Percentiles rank a stretch among this genome's conserved stretches.
Evolutionary conservation across 2,329 filamentous ascomycete species (phyloP).

Genomic region (Chaetomium olivaceum): DNA sequence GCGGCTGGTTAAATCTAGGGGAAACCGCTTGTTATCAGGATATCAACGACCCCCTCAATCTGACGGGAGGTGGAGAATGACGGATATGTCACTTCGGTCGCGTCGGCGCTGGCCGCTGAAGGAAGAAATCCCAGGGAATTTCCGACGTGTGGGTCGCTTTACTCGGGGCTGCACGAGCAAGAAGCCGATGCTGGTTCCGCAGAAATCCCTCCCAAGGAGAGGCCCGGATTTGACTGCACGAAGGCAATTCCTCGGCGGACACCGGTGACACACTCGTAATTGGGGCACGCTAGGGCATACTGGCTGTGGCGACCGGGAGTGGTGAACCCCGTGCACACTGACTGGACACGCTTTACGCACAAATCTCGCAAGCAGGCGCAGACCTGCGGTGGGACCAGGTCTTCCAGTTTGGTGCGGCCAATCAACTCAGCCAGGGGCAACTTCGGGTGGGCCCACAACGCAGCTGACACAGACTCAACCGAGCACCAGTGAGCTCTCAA

Average conservation of each 20-base stretch:
- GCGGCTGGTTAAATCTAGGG: background rate
- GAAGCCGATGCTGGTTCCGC: background rate
- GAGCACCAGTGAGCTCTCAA: background rate
- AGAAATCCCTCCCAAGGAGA: background rate
- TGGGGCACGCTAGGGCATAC: background rate
- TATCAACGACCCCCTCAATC: background rate
- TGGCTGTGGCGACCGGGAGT: background rate
- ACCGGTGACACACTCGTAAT: background rate
- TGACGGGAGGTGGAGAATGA: background rate
- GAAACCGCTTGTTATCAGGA: background rate
- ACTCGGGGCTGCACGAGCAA: background rate
- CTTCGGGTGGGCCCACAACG: background rate
- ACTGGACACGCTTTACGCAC: constrained; percentile 30
- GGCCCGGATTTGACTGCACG: background rate
- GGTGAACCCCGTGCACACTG: background rate
- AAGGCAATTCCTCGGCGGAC: background rate
- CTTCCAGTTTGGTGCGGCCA: background rate
- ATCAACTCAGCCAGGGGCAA: background rate
- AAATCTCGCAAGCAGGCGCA: constrained; percentile 28
- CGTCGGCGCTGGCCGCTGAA: background rate
- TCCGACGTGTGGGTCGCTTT: background rate
- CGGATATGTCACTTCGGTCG: background rate
- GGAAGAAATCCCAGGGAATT: background rate
- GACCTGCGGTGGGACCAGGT: background rate
- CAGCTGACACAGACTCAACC: background rate